Percentiles rank a stretch among this genome's conserved stretches.
Conservation (phyloP, 345 rosid species). For the Arabidopsis suecica region DNA sequence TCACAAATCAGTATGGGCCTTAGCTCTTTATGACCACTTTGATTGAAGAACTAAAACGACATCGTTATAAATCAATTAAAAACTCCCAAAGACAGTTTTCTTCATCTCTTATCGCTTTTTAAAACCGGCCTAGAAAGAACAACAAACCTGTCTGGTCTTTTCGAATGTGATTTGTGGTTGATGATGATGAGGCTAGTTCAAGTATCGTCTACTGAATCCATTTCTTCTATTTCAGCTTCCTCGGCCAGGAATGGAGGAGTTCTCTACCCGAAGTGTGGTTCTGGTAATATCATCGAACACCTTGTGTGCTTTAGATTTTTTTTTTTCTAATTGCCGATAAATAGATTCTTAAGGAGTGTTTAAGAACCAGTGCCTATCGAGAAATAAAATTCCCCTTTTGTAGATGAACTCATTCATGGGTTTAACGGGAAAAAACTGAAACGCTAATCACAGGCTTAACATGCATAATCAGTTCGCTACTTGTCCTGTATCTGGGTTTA, state of each 20-base stretch:
- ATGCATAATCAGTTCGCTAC: background rate
- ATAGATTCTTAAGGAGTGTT: background rate
- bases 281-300: constrained; percentile 46
- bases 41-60: background rate
- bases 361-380: background rate
- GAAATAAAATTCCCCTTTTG: background rate
- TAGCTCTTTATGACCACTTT: background rate
- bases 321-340: background rate
- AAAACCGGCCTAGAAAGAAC: background rate
- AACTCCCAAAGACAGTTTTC: no score
- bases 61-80: no score
- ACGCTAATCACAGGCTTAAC: background rate
- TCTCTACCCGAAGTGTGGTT: constrained; percentile 11
- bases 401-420: background rate
- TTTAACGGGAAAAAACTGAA: background rate
- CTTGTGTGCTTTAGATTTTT: constrained; percentile 17
- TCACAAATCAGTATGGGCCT: background rate
- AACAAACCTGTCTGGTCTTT: background rate
- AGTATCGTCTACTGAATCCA: constrained; percentile 15
- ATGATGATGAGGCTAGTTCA: constrained; percentile 21
- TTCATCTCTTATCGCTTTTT: background rate
- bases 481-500: background rate
- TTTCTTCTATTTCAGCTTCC: constrained; percentile 8
- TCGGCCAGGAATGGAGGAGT: constrained; percentile 9
- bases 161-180: constrained; percentile 1